These are phyloP conservation scores for Ophiocordyceps robertsii DNA, from an alignment of 2,329 filamentous ascomycete genomes.

Conservation along the genomic window DNA sequence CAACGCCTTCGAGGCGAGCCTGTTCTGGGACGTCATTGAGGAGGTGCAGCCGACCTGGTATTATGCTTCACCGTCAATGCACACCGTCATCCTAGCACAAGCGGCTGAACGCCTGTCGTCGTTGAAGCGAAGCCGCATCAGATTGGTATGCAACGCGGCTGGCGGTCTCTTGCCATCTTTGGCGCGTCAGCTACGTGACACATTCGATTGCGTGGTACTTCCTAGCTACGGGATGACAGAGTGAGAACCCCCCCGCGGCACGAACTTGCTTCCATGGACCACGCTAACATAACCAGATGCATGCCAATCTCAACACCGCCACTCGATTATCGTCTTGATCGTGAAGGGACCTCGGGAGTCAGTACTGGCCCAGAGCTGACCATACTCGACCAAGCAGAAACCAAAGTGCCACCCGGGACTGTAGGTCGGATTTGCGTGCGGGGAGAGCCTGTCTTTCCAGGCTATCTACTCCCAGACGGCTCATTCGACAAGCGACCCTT, in stretches of 20 bases:
- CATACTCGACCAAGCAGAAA: conserved; percentile 30
- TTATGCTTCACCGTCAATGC: conserved; percentile 44
- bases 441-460: conserved; percentile 35
- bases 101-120: conserved; percentile 23
- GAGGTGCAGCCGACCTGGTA: conserved; percentile 38
- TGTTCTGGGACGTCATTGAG: conserved; percentile 42
- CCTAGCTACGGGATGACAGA: conserved; percentile 48
- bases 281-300: conserved; percentile 18
- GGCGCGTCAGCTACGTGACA: conserved; percentile 31
- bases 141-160: conserved; percentile 42
- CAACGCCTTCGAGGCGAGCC: conserved; percentile 35
- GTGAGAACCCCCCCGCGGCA: conserved; percentile 10
- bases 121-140: conserved; percentile 27
- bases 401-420: conserved; percentile 13
- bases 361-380: conserved; percentile 36
- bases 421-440: conserved; percentile 37
- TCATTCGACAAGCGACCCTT: conserved; percentile 30
- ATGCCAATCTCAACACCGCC: conserved; percentile 45
- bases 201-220: conserved; percentile 36
- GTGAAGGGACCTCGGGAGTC: conserved; percentile 38
- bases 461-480: conserved; percentile 31
- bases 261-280: neutral
- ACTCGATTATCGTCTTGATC: conserved; percentile 35
- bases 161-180: conserved; percentile 38
- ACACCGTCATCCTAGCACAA: conserved; percentile 37